Evolutionary conservation across 1,284 basidiomycete species (phyloP), one percentile per base, ranked within the genome.

Genomic region (Austroboletus niveus): DNA sequence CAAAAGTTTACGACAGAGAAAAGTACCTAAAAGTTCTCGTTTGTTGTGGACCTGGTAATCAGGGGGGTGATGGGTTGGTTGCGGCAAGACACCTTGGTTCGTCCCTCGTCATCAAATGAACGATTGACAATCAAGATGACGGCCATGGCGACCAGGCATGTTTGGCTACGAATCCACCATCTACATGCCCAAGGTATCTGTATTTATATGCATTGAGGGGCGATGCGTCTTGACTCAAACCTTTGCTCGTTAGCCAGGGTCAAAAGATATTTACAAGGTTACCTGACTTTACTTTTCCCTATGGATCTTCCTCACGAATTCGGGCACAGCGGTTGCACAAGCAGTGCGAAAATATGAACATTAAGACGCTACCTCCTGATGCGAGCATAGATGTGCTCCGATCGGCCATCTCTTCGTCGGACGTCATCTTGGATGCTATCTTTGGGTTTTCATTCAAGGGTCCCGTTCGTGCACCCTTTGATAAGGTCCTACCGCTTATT

Each of bases 391-490:
- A 74, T n/a, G 60, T 74, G n/a, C 75, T 91, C 8, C 66, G 69
- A 35, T 64, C 71, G 29, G 82, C 81, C 0, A 73, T 96, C 7
- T 63, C 71, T 5, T 74, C 79, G 20, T 81, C 85, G 1, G 93
- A 98, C 69, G 85, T 98, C 31, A 80, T 99, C 15, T 77, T 99
- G 43, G 97, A 99, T 66, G 92, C 94, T 9, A 90, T 99, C 56
- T 99, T 99, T 61, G 96, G 97, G 5, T 99, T 99, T 74, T 97
- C 94, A 1, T 99, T 98, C 81, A 79, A 89, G 60, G 89, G 81
- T 1, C 94, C 94, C 24, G 79, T 94, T 6, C 86, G 97, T 11
- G 73, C 88, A 3, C 97, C 97, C 0, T 99, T 98, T 70, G 85
- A 93, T 61, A 64, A 71, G 0, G 85, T 87, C 14, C 78, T 99